Percentiles rank a stretch among this genome's conserved stretches.
Conservation (phyloP, 2,329 filamentous ascomycete genomes). For the Fusarium irregulare region DNA sequence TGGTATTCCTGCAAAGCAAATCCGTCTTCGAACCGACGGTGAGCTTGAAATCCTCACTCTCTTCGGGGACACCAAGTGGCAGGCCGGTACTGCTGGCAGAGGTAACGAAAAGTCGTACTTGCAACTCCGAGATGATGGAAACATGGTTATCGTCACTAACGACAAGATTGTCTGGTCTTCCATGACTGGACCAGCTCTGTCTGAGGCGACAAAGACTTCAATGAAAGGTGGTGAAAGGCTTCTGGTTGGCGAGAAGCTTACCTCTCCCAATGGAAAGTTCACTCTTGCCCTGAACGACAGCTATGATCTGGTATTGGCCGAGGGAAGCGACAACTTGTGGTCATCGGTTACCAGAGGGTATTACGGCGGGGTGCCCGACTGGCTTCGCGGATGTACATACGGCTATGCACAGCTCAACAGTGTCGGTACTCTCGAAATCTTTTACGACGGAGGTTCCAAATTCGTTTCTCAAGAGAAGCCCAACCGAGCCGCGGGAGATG, state of each 20-base stretch:
- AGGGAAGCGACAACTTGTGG: background rate
- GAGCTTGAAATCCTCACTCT: background rate
- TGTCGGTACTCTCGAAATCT: background rate
- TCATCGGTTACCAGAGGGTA: too few species aligned
- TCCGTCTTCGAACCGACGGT: background rate
- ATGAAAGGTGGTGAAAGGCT: background rate
- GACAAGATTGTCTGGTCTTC: background rate
- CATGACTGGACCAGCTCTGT: accelerated
- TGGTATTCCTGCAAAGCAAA: accelerated
- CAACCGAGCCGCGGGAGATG: background rate
- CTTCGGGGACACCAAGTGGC: background rate
- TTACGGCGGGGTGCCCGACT: background rate
- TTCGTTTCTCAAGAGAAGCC: accelerated
- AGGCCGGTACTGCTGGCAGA: background rate
- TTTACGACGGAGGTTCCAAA: background rate
- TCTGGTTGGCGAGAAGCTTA: background rate
- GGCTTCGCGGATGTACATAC: background rate
- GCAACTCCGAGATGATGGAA: background rate
- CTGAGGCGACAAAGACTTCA: accelerated
- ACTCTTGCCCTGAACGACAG: accelerated
- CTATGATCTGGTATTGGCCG: background rate
- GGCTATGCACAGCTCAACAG: background rate
- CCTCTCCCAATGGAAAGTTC: background rate
- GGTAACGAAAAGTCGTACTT: background rate
- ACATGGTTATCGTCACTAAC: background rate